Evolutionary conservation across 2,329 filamentous ascomycete species (phyloP).

Genomic region (Neonectria faginata): DNA sequence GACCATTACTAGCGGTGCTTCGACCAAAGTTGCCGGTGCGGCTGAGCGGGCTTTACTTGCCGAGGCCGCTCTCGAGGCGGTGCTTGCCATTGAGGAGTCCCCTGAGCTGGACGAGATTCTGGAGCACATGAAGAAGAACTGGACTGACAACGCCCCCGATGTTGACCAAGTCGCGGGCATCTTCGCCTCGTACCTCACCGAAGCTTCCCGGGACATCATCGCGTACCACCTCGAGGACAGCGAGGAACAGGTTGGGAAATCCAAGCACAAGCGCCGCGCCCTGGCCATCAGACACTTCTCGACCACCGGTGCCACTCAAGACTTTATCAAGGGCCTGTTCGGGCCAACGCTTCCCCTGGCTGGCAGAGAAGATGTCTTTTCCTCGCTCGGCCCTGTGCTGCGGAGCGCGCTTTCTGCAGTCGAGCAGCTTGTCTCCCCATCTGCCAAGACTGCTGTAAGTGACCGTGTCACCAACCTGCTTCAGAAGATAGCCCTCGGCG

Average conservation of each 20-base stretch:
- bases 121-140: slow-evolving; percentile 30
- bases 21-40: slow-evolving; percentile 20
- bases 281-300: slow-evolving; percentile 18
- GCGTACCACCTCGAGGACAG: slow-evolving; percentile 12
- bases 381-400: slow-evolving; percentile 31
- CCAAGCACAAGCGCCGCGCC: slow-evolving; percentile 2
- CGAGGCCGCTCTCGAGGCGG: slow-evolving; percentile 29
- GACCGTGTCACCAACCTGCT: slow-evolving; percentile 17
- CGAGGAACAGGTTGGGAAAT: neutral
- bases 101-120: slow-evolving; percentile 33
- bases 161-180: slow-evolving; percentile 21
- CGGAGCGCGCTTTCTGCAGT: slow-evolving; percentile 12
- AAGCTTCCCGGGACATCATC: slow-evolving; percentile 17
- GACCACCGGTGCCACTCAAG: neutral
- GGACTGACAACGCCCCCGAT: slow-evolving; percentile 25
- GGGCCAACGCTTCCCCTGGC: slow-evolving; percentile 26
- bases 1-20: slow-evolving; percentile 10
- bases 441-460: slow-evolving; percentile 10
- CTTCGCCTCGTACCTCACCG: slow-evolving; percentile 27
- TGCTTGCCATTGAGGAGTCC: slow-evolving; percentile 31
- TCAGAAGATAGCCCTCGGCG: neutral
- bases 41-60: slow-evolving; percentile 28
- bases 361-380: slow-evolving; percentile 26
- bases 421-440: slow-evolving; percentile 18
- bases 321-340: slow-evolving; percentile 34